A percentile compares a stretch with the other conserved stretches of the same genome.
These are phyloP conservation scores for Cystobasidium ongulense DNA, from an alignment of 768 basidiomycete genomes.

Conservation along the genomic window DNA sequence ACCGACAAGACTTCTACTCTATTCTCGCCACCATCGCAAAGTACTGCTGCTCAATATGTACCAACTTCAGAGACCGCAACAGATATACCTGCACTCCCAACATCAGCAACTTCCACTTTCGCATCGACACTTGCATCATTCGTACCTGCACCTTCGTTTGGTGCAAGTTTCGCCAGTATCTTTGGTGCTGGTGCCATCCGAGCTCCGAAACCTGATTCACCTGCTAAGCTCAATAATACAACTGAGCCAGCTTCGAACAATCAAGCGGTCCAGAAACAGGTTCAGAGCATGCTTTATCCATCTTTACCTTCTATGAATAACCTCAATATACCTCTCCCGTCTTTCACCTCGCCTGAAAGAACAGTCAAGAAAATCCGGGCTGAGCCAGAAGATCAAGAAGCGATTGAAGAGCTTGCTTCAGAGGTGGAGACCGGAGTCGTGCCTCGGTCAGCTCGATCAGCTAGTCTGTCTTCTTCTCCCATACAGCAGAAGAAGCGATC, in stretches of 20 bases:
- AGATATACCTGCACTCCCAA: not conserved
- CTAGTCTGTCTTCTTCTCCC: not conserved
- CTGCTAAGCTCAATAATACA: not conserved
- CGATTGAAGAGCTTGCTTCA: slow-evolving; percentile 5
- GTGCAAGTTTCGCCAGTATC: slow-evolving; percentile 9
- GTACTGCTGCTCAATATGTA: not conserved
- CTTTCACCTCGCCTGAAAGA: not conserved
- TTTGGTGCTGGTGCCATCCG: not conserved
- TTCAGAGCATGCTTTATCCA: not conserved
- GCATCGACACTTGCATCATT: slow-evolving; percentile 13
- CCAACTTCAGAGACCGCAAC: not conserved
- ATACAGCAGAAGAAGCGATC: not conserved
- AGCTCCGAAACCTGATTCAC: not conserved
- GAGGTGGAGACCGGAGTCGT: not conserved
- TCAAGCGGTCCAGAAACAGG: not conserved
- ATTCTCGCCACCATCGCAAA: not conserved
- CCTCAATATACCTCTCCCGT: not conserved
- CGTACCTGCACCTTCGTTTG: slow-evolving; percentile 25
- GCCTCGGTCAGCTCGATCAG: not conserved
- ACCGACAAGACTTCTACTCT: not conserved
- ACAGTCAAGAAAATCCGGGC: not conserved
- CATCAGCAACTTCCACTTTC: slow-evolving; percentile 16
- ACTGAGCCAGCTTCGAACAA: not conserved
- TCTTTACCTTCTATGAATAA: slow-evolving; percentile 17
- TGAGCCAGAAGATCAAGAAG: slow-evolving; percentile 12